Evolutionary conservation across 1,139 yeast genomes (phyloP).

Genomic region (Dujonia santamariae): DNA sequence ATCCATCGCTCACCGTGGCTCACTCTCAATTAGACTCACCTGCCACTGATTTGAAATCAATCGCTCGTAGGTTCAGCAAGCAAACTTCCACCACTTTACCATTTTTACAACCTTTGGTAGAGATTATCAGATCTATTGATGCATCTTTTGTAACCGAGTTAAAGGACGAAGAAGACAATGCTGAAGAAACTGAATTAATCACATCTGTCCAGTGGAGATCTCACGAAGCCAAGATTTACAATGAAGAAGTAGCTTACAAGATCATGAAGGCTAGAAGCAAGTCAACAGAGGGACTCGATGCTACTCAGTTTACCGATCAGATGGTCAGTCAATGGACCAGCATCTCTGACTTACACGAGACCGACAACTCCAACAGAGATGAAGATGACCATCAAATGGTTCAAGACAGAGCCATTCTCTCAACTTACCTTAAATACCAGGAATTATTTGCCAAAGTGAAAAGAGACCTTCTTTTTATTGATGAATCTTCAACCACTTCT

Average conservation of each 20-base stretch:
- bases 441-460: conserved; percentile 62
- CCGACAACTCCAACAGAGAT: conserved; percentile 42
- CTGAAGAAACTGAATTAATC: conserved; percentile 20
- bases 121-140: conserved; percentile 39
- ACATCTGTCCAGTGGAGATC: conserved; percentile 63
- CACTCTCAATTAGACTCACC: conserved; percentile 37
- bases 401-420: conserved; percentile 72
- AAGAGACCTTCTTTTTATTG: conserved; percentile 60
- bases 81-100: conserved; percentile 27
- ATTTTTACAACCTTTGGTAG: conserved; percentile 34
- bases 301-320: conserved; percentile 27
- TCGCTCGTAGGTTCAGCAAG: conserved; percentile 43
- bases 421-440: conserved; percentile 73
- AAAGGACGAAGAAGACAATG: conserved; percentile 12
- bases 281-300: conserved; percentile 17
- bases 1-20: conserved; percentile 65
- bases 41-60: conserved; percentile 41
- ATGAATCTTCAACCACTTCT: conserved; percentile 21
- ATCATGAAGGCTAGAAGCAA: conserved; percentile 39
- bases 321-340: conserved; percentile 37
- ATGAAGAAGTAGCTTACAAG: conserved; percentile 69
- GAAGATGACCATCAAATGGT: conserved; percentile 50
- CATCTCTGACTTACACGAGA: conserved; percentile 44
- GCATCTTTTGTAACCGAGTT: conserved; percentile 38
- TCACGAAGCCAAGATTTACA: conserved; percentile 65